Conservation (phyloP, 1,284 basidiomycete species). For the Trametes pubescens region DNA sequence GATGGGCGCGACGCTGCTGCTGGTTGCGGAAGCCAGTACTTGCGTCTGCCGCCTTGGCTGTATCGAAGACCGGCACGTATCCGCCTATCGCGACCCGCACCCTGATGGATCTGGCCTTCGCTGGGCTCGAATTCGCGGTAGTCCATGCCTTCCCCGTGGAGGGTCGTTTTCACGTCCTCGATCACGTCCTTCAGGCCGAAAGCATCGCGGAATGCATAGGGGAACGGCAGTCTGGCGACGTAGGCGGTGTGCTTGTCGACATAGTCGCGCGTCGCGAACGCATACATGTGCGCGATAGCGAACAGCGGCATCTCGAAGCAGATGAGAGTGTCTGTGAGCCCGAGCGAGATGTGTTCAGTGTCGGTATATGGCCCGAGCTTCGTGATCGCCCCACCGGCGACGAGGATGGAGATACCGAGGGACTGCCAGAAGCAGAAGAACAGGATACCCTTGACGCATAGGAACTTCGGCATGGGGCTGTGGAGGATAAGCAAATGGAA, state of each 20-base stretch:
- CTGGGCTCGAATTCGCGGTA: constrained; percentile 97
- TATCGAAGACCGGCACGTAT: constrained; percentile 93
- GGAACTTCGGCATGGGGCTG: constrained; percentile 90
- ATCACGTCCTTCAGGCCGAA: constrained; percentile 89
- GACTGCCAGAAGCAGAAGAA: constrained; percentile 99
- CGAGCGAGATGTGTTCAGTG: constrained; percentile 90
- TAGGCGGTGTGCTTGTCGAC: constrained; percentile 72
- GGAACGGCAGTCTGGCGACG: constrained; percentile 88
- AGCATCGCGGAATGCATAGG: constrained; percentile 88
- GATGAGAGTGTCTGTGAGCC: constrained; percentile 89
- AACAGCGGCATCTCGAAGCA: constrained; percentile 99
- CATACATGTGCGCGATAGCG: constrained; percentile 91
- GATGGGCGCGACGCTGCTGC: constrained; percentile 53
- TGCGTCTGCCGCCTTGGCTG: constrained; percentile 84
- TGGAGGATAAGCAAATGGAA: constrained; percentile 2
- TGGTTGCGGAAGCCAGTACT: constrained; percentile 90
- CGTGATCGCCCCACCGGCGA: constrained; percentile 81
- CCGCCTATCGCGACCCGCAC: constrained; percentile 80
- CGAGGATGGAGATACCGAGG: constrained; percentile 87
- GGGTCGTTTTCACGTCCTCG: constrained; percentile 85
- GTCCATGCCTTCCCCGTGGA: constrained; percentile 90
- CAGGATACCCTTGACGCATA: constrained; percentile 97
- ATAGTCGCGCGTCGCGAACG: constrained; percentile 88
- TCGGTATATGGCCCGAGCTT: constrained; percentile 89
- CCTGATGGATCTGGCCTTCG: constrained; percentile 91